These are phyloP conservation scores for Stygiomarasmius scandens DNA, from an alignment of 1,284 basidiomycete genomes.

Conservation along the genomic window DNA sequence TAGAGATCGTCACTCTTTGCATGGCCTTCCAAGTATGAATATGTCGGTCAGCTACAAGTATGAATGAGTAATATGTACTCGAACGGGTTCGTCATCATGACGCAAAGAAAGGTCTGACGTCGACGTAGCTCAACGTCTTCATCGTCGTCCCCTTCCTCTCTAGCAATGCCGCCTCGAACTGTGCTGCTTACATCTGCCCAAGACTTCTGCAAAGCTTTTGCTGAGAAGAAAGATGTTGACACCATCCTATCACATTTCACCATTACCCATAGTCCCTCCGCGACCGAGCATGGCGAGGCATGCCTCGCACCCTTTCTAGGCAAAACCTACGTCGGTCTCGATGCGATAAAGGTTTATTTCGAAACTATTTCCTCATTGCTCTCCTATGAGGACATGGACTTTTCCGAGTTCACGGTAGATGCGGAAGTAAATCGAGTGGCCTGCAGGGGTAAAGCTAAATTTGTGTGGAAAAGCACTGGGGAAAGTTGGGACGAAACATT, in stretches of 20 bases:
- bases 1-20: too few species aligned
- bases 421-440: constrained; percentile 49
- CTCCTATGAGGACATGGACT: constrained; percentile 42
- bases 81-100: too few species aligned
- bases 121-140: too few species aligned
- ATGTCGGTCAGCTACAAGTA: too few species aligned
- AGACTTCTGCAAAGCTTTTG: constrained; percentile 56
- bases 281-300: constrained; percentile 59
- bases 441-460: constrained; percentile 55
- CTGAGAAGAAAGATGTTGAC: constrained; percentile 42
- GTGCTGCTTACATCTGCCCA: constrained; percentile 48
- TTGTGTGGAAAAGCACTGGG: constrained; percentile 56
- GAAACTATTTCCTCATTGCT: constrained; percentile 47
- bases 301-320: constrained; percentile 63
- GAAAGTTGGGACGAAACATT: constrained; percentile 68
- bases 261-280: constrained; percentile 42
- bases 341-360: constrained; percentile 53
- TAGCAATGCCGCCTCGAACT: constrained; percentile 19
- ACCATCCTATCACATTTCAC: constrained; percentile 57
- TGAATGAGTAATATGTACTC: too few species aligned
- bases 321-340: constrained; percentile 45
- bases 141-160: too few species aligned
- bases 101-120: too few species aligned
- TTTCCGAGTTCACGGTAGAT: constrained; percentile 46
- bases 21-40: too few species aligned